Evolutionary conservation across 2,329 filamentous ascomycete genomes (phyloP).

Genomic region (Coleophoma cylindrospora): DNA sequence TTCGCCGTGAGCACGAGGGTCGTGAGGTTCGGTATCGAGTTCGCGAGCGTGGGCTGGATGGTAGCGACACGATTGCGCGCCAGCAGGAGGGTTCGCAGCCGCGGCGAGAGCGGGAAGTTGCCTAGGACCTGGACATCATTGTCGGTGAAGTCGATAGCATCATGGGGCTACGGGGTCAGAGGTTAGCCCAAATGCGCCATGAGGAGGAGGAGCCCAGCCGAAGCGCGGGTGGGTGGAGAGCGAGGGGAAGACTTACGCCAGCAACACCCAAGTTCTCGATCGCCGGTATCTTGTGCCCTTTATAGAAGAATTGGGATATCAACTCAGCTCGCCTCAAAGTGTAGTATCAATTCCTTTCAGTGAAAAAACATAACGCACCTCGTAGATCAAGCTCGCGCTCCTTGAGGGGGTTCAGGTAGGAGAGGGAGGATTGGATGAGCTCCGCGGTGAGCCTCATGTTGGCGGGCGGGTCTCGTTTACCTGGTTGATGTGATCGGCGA

Average conservation of each 20-base stretch:
- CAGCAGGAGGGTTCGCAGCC: slow-evolving; percentile 81
- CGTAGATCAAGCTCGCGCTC: slow-evolving; percentile 98
- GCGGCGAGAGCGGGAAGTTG: slow-evolving; percentile 89
- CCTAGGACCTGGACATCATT: slow-evolving; percentile 88
- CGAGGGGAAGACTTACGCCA: slow-evolving; percentile 55
- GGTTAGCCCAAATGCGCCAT: not conserved
- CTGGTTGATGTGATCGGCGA: not conserved
- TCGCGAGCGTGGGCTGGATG: slow-evolving; percentile 72
- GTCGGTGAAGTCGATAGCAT: slow-evolving; percentile 97
- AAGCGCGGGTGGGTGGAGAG: not conserved
- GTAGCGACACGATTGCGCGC: slow-evolving; percentile 82
- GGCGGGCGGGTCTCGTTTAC: slow-evolving; percentile 2
- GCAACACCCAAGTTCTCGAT: slow-evolving; percentile 98
- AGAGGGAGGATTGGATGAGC: slow-evolving; percentile 89
- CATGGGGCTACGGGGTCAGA: slow-evolving; percentile 67
- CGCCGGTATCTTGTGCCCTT: slow-evolving; percentile 95
- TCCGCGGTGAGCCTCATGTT: slow-evolving; percentile 92
- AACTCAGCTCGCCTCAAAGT: slow-evolving; percentile 75
- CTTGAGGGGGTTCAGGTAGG: slow-evolving; percentile 97
- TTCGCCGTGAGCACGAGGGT: slow-evolving; percentile 83
- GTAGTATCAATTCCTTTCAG: slow-evolving; percentile 95
- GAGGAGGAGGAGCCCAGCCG: slow-evolving; percentile 8
- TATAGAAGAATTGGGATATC: slow-evolving; percentile 55
- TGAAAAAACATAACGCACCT: slow-evolving; percentile 69
- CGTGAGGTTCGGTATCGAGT: slow-evolving; percentile 74